Base-by-base conservation (phyloP, 257 asterid genomes). In the Forsythia viridissima region DNA sequence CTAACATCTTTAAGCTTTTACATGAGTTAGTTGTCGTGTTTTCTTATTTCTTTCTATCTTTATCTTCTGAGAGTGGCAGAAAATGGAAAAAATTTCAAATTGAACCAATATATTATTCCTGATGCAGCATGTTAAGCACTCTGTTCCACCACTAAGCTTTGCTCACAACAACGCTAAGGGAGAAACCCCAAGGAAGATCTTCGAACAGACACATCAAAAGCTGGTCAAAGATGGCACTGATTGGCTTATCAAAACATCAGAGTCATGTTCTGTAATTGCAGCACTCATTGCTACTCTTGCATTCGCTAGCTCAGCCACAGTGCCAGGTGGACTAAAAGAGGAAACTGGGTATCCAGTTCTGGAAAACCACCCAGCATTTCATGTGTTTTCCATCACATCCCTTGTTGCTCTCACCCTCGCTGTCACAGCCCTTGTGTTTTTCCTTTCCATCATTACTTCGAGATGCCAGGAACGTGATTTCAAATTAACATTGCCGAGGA, bases 241-340 rank as follows among this genome's bases (percentile, higher is more conserved):
- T 0, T 91, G 96, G 96, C 83, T 91, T 30, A 76, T 77, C 61
- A 89, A 86, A 69, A 91, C 96, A 41, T 86, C 96, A 1, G 90
- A 91, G 48, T 91, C 96, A 4, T 91, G 92, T 88, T 91, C 92
- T 0, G 79, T 90, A 2, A 65, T 90, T 1, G 94, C 91, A 1
- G 91, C 94, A 11, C 92, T 91, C 48, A 85, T 89, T 37, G 96
- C 96, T 52, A 79, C 88, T 4, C 91, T 88, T 9, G 92, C 93
- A 13, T 91, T 89, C 43, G 90, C 93, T 30, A 87, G 92, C 7
- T 77, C 92, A 0, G 71, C 92, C 71, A 73, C 94, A 0, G 82
- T 91, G 41, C 94, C 94, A 0, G 94, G 96, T 0, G 94, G 96
- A 21, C 72, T 79, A 0, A 12, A 88, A 69, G 79, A 91, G 0